A percentile compares a stretch with the other conserved stretches of the same genome.
Evolutionary conservation across 441 rosid genomes (phyloP).

Genomic region (Omphalea diandra): DNA sequence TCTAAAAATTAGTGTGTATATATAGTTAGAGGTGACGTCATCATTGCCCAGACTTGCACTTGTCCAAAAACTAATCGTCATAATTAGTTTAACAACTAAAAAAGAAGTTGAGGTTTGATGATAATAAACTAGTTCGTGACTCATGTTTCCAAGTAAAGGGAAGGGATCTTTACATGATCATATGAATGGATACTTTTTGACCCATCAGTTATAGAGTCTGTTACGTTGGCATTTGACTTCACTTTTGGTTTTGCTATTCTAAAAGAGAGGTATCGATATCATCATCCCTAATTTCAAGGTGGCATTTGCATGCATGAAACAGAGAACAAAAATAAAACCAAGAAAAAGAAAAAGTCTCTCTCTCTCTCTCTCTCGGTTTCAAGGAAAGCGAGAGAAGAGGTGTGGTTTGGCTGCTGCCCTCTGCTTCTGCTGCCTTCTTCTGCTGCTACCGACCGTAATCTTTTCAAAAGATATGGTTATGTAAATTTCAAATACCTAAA

Average conservation of each 20-base stretch:
- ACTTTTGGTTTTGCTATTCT: conserved; percentile 16
- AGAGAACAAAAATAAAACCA: conserved; percentile 23
- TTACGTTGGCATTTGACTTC: conserved; percentile 23
- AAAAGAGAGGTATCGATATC: background rate
- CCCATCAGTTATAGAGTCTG: conserved; percentile 5
- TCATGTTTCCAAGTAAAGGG: too few relatives aligned
- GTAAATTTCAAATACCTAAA: too few relatives aligned
- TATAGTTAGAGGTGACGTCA: too few relatives aligned
- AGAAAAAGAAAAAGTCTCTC: background rate
- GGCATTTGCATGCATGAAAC: conserved; percentile 32
- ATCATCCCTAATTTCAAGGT: conserved; percentile 27
- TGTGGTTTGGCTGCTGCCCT: background rate
- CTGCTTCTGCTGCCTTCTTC: conserved; percentile 11
- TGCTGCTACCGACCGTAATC: conserved; percentile 19
- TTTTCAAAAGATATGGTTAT: conserved; percentile 13
- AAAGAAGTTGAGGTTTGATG: too few relatives aligned
- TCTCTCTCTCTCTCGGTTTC: conserved; percentile 19
- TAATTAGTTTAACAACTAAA: too few relatives aligned
- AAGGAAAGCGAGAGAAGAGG: background rate
- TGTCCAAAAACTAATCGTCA: too few relatives aligned
- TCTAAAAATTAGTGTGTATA: too few relatives aligned
- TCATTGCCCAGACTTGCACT: too few relatives aligned
- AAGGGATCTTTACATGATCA: background rate
- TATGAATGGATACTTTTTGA: conserved; percentile 3
- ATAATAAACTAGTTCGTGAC: too few relatives aligned